Conservation (phyloP, 1,139 yeast genomes). For the Entelexis paramagnoliae region DNA sequence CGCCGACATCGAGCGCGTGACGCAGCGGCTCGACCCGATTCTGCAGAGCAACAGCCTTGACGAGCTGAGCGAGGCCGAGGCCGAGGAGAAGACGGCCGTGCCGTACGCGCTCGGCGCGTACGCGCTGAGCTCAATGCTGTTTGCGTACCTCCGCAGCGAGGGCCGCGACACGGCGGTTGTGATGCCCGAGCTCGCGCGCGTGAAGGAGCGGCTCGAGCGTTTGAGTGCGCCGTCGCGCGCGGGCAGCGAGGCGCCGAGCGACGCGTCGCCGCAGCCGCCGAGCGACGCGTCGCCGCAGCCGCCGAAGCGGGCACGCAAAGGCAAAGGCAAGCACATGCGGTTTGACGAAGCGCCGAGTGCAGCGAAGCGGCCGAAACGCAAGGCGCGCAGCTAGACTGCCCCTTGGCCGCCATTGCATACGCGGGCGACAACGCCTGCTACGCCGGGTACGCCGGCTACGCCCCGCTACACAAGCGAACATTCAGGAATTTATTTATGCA, state of each 20-base stretch:
- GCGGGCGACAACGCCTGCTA: too few species aligned
- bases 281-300: neutral
- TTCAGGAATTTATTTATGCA: too few species aligned
- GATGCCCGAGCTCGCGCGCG: constrained; percentile 58
- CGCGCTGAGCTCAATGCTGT: constrained; percentile 36
- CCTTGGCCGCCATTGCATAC: too few species aligned
- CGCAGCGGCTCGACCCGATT: constrained; percentile 25
- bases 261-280: neutral
- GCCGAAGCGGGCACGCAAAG: neutral
- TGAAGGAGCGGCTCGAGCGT: constrained; percentile 58
- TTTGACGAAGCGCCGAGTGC: neutral
- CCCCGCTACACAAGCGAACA: too few species aligned
- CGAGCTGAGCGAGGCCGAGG: constrained; percentile 26
- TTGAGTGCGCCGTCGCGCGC: constrained; percentile 33
- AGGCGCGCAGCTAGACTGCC: neutral
- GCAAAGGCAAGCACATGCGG: constrained; percentile 6
- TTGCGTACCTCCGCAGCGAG: constrained; percentile 47
- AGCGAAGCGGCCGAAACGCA: neutral
- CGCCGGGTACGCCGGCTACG: too few species aligned
- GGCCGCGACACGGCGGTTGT: constrained; percentile 58
- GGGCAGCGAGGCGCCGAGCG: neutral
- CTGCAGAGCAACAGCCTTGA: constrained; percentile 25
- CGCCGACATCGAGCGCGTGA: constrained; percentile 27
- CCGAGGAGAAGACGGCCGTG: constrained; percentile 23
- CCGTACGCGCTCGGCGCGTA: constrained; percentile 33